Evolutionary conservation across 2,329 filamentous ascomycete genomes (phyloP).

Genomic region (Eurotiales sp.): DNA sequence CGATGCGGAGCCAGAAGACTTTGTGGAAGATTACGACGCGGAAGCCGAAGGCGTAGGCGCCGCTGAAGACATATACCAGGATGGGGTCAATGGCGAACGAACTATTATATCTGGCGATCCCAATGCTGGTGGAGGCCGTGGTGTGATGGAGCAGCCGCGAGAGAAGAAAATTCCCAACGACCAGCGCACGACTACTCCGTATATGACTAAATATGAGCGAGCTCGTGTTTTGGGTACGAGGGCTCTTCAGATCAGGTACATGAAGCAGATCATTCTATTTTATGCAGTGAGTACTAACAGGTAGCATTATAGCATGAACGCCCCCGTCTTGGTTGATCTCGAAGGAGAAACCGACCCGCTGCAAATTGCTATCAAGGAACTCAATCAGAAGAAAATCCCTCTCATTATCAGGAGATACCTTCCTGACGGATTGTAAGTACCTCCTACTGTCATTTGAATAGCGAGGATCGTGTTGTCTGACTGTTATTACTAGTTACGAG

Average conservation of each 20-base stretch:
- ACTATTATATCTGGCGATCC: slow-evolving; percentile 49
- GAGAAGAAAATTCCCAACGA: slow-evolving; percentile 89
- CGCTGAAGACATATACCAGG: slow-evolving; percentile 35
- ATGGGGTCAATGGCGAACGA: slow-evolving; percentile 37
- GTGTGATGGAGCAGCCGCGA: slow-evolving; percentile 55
- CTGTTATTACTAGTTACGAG: slow-evolving; percentile 67
- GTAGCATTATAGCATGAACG: slow-evolving; percentile 72
- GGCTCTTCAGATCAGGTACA: slow-evolving; percentile 90
- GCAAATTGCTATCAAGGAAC: slow-evolving; percentile 95
- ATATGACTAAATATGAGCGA: slow-evolving; percentile 99
- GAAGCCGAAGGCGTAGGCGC: slow-evolving; percentile 45
- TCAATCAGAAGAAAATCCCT: slow-evolving; percentile 98
- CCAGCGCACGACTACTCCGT: slow-evolving; percentile 87
- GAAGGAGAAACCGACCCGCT: slow-evolving; percentile 97
- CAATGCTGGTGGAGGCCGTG: slow-evolving; percentile 46
- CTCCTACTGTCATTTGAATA: not conserved
- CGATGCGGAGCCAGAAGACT: slow-evolving; percentile 61
- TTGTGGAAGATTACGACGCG: slow-evolving; percentile 53
- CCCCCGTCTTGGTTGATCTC: slow-evolving; percentile 90
- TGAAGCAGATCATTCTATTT: slow-evolving; percentile 8
- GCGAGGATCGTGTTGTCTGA: slow-evolving; percentile 7
- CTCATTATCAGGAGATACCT: slow-evolving; percentile 92
- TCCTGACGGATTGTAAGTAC: slow-evolving; percentile 86
- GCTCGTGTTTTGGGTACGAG: slow-evolving; percentile 90
- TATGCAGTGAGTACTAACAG: slow-evolving; percentile 12